phyloP scores from a whole-genome alignment of 257 asterid genomes.

The Cruciata laevipes region DNA sequence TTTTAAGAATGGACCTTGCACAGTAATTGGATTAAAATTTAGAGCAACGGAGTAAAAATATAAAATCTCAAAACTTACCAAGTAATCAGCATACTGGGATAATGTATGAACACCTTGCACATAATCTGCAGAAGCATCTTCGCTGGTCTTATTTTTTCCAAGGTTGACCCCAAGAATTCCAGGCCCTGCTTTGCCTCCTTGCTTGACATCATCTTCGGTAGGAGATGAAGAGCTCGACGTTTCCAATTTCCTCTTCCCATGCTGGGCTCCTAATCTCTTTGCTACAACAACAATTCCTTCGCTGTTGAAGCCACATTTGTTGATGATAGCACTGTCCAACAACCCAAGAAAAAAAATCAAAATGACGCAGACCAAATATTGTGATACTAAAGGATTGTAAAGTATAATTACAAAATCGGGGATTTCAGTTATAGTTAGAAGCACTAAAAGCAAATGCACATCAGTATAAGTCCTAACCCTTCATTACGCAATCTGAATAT shows the following conservation, averaged over 20 bases:
- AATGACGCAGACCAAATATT: not conserved
- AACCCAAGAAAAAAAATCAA: conserved; percentile 14
- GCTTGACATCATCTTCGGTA: conserved; percentile 61
- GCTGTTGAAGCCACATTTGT: conserved; percentile 96
- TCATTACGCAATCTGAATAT: conserved; percentile 72
- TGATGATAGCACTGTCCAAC: conserved; percentile 76
- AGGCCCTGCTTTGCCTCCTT: conserved; percentile 97
- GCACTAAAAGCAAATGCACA: not conserved
- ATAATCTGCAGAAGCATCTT: conserved; percentile 94
- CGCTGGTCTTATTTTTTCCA: conserved; percentile 94
- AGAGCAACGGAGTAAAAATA: not conserved
- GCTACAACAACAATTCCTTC: conserved; percentile 98
- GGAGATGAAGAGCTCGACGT: conserved; percentile 67
- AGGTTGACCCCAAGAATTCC: conserved; percentile 98
- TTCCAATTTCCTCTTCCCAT: conserved; percentile 92
- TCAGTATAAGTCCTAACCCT: conserved; percentile 45
- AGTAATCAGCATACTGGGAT: conserved; percentile 96
- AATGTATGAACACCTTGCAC: conserved; percentile 99
- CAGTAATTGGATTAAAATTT: too few relatives aligned
- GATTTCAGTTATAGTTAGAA: not conserved
- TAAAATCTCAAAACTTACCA: conserved; percentile 39
- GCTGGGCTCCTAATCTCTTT: conserved; percentile 90
- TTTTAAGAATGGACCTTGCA: not conserved
- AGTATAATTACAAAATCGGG: not conserved
- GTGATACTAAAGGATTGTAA: not conserved